Conservation (phyloP, 306 rosid species). For the Glycine latifolia region DNA sequence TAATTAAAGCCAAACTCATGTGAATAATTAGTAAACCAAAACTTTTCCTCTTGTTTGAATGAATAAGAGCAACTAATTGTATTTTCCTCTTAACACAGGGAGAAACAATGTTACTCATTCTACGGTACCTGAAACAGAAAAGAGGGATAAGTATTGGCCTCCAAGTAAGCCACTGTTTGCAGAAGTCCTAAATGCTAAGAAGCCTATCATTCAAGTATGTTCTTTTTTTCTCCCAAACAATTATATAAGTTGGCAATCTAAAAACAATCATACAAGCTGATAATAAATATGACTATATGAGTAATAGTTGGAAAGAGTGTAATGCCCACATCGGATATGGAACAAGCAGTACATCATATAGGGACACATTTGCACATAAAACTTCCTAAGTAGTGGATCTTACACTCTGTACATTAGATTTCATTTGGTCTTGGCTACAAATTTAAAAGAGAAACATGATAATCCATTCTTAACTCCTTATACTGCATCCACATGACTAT, state of each 20-base stretch:
- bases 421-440: background rate
- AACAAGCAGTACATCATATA: background rate
- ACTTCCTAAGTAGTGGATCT: background rate
- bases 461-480: background rate
- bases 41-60: background rate
- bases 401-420: background rate
- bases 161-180: background rate
- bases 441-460: conserved; percentile 1
- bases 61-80: background rate
- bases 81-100: conserved; percentile 37
- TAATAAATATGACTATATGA: no score
- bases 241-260: no score
- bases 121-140: background rate
- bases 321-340: background rate
- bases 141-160: conserved; percentile 22
- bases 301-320: no score
- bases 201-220: conserved; percentile 41
- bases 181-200: background rate
- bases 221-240: background rate
- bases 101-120: background rate
- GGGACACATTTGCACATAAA: background rate
- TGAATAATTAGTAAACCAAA: background rate
- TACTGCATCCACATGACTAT: no score
- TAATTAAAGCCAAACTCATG: background rate
- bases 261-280: background rate